Conservation (phyloP, 495 filamentous ascomycete genomes). For the Usnea hakonensis region DNA sequence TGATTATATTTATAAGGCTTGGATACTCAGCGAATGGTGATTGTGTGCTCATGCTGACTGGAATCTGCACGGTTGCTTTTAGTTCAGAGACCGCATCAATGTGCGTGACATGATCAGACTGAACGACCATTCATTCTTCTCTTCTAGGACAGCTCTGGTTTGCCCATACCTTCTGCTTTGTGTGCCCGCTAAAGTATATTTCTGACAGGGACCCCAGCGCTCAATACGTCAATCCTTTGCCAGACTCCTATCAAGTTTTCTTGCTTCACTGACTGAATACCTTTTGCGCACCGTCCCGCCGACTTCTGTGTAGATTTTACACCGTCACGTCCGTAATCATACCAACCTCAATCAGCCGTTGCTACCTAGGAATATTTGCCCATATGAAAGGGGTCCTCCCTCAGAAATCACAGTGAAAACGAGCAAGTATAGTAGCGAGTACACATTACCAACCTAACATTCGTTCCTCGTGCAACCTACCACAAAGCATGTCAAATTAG, state of each 20-base stretch:
- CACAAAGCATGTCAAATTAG: too few relatives aligned
- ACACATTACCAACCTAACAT: too few relatives aligned
- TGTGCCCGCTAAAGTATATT: neutral
- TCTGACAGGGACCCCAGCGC: neutral
- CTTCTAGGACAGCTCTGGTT: neutral
- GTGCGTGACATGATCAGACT: neutral
- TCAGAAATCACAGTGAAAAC: too few relatives aligned
- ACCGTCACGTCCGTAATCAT: neutral
- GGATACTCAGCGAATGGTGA: neutral
- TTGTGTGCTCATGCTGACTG: constrained; percentile 8
- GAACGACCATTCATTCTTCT: neutral
- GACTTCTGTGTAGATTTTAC: neutral
- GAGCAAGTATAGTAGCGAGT: too few relatives aligned
- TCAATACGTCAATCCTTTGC: neutral
- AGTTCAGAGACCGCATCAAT: neutral
- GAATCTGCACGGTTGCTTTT: neutral
- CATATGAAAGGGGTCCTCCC: too few relatives aligned
- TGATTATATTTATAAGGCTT: constrained; percentile 4
- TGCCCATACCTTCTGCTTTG: constrained; percentile 1
- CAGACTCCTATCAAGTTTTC: neutral
- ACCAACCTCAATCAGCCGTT: neutral
- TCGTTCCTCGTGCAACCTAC: too few relatives aligned
- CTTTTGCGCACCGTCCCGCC: neutral
- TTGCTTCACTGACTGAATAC: neutral
- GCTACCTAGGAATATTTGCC: neutral